Evolutionary conservation across 164 flowering plant genomes (phyloP), one percentile per base, ranked within the genome.

Genomic region (Sedum album): DNA sequence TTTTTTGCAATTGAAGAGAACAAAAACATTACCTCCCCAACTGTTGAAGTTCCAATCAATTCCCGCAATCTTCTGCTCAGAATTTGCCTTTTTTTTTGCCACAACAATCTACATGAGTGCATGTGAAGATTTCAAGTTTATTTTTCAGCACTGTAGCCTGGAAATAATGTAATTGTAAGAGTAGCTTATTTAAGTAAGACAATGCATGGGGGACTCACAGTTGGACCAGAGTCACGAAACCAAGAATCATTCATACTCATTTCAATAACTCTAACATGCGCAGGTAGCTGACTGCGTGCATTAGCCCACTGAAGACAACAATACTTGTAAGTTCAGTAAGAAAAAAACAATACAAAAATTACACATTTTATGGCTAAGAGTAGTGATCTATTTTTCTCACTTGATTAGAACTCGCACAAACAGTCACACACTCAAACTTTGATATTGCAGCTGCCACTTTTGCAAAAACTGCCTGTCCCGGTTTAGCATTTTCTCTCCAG

Each of bases 151-250:
- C n/a, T n/a, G n/a, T n/a, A n/a, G n/a, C n/a, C n/a, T n/a, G n/a
- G n/a, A n/a, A n/a, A n/a, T n/a, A n/a, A n/a, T n/a, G n/a, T n/a
- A n/a, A n/a, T n/a, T n/a, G n/a, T n/a, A n/a, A n/a, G n/a, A n/a
- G n/a, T n/a, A n/a, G n/a, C n/a, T n/a, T n/a, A n/a, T 10, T 23
- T 23, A 23, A 18, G 14, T 28, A 65, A 51, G 18, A 18, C 11
- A 46, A 42, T 35, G 30, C 53, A 6, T 15, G 30, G 38, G 69
- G 75, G 71, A 55, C 96, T 86, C 78, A 93, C 98, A 73, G 93
- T 93, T 65, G 98, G 97, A 28, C 94, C 98, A 68, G 80, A 79
- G 71, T 93, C 98, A 67, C 98, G 93, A 72, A 93, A 86, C 98
- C 97, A 91, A 30, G 94, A 81, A 79, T 91, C 98, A 67, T 91